Evolutionary conservation across 768 basidiomycete genomes (phyloP), one percentile per base, ranked within the genome.

Genomic region (Leccinum barrowsii): DNA sequence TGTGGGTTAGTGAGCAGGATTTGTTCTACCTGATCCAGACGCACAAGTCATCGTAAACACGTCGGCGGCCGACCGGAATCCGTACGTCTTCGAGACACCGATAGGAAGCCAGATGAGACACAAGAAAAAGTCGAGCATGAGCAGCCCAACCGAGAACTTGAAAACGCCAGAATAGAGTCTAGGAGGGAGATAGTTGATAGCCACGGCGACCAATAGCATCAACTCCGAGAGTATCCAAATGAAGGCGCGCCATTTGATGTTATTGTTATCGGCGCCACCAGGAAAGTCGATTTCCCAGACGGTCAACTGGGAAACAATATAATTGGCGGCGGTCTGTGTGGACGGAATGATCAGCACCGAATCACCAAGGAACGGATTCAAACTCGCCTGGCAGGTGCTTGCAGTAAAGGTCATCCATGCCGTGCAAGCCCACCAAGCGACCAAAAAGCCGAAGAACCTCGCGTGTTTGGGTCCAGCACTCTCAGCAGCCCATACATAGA

Each of bases 371-470:
- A 37, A 57, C 28, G 24, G 47, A 50, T 50, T 1, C 17, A 11
- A 15, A 28, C 81, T 35, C 48, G 88, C 93, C 77, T 94, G 92
- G 58, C 90, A 92, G 67, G 92, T 94, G 26, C 89, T 84, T 8
- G 94, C 94, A 42, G 85, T 80, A 65, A 94, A 96, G 0, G 94
- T 95, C 83, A 93, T 93, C 94, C 94, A 96, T n/a, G 93, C 94
- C 1, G 92, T 94, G 58, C 86, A 87, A 13, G 90, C 80, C 93
- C 93, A 96, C 89, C 90, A 96, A 30, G 93, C 93, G 15, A 94
- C 93, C 56, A 92, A 72, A 75, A 94, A 93, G 1, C 92, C 93
- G 62, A 92, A 83, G 73, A 95, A 89, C 35, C 94, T 81, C 2
- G 86, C 92, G 65, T 91, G 86, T 64, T 90, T 92, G 5, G 86